A percentile compares a stretch with the other conserved stretches of the same genome.
Evolutionary conservation across 768 basidiomycete species (phyloP).

Genomic region (Hirschioporus abietinus): DNA sequence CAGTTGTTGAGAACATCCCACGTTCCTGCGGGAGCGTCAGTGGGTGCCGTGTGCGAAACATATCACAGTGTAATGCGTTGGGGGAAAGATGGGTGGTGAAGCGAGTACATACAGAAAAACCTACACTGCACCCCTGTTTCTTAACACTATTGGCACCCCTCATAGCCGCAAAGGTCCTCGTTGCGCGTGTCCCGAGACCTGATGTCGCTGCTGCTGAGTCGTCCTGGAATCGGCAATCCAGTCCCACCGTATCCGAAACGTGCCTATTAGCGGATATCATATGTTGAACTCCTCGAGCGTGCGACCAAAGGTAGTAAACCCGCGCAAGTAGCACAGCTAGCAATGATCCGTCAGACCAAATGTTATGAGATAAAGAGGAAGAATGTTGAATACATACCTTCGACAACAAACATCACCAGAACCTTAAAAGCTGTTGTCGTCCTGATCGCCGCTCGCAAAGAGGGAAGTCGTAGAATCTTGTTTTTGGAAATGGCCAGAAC

Average conservation of each 20-base stretch:
- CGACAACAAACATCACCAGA: too few species aligned
- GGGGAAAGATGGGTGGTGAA: not conserved
- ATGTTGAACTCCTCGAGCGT: too few species aligned
- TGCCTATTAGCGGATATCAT: not conserved
- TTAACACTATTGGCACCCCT: not conserved
- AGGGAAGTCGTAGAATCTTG: too few species aligned
- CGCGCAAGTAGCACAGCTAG: too few species aligned
- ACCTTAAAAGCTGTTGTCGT: too few species aligned
- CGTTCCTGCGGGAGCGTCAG: constrained; percentile 1
- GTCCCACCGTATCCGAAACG: not conserved
- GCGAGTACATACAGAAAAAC: not conserved
- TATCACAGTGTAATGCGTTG: not conserved
- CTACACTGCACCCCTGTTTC: not conserved
- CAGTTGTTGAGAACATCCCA: constrained; percentile 39
- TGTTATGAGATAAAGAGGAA: too few species aligned
- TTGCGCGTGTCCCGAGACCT: not conserved
- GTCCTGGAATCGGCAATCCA: not conserved
- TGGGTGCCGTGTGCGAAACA: not conserved
- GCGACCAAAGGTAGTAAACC: too few species aligned
- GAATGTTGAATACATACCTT: too few species aligned
- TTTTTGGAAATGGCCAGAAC: too few species aligned
- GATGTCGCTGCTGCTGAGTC: not conserved
- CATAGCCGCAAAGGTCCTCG: not conserved
- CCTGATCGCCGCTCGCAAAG: too few species aligned
- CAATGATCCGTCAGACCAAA: too few species aligned